Evolutionary conservation across 768 basidiomycete species (phyloP), one percentile per base, ranked within the genome.

Genomic region (Holtermannia corniformis): DNA sequence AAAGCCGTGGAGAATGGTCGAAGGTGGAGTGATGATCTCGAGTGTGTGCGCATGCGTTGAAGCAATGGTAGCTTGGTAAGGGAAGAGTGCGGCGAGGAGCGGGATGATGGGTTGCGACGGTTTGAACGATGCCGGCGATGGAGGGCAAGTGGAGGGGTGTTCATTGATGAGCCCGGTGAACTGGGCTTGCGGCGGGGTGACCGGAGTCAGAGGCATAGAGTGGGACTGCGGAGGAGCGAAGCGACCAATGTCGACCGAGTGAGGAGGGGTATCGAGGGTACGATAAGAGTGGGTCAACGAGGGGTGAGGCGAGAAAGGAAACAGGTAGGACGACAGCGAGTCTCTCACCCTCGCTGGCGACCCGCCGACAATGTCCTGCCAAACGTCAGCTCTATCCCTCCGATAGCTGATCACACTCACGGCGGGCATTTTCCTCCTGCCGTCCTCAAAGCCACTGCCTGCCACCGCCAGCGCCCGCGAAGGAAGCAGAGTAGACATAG

Each of bases 401-500:
- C 26, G 23, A 26, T 11, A 47, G 26, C 13, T 24, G 21, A 50
- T 11, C 20, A 5, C 7, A 65, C 66, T 59, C 51, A 67, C 70
- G 58, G 61, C 57, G 56, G 59, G 63, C 60, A 64, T 59, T 58
- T 62, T 67, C 65, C 67, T 68, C 64, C 65, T 67, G 65, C 68
- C 62, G 60, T 64, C 67, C 59, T 72, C 71, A 72, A 70, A 70
- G 62, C 71, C 71, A 72, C 68, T 60, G 68, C 58, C 64, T 55
- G 55, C 65, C 67, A 43, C 68, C 68, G 51, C 68, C 68, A 44
- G 62, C 67, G 47, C 63, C 65, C 24, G 64, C 55, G 51, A 56
- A 47, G 56, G 52, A 54, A 48, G 49, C 44, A 7, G 32, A 37
- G 32, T 37, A 37, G 32, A 37, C 32, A 16, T 37, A 37, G 16